Conservation (phyloP, 208 protist genomes). For the Acanthamoeba healyi region DNA sequence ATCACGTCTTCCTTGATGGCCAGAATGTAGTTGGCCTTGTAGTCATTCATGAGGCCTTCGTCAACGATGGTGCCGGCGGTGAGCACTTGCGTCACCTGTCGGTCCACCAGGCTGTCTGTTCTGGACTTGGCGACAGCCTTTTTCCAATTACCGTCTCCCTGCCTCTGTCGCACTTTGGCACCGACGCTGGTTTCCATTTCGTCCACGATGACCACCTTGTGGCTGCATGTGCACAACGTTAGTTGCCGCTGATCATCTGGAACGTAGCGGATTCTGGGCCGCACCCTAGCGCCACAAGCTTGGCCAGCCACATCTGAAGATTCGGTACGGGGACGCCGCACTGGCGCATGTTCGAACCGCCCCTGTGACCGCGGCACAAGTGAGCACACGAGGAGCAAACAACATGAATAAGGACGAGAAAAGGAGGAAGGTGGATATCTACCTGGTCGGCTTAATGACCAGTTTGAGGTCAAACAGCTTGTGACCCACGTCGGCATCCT, state of each 20-base stretch:
- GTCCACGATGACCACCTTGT: constrained; percentile 87
- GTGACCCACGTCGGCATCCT: constrained; percentile 85
- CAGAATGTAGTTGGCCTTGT: constrained; percentile 80
- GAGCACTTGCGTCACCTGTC: constrained; percentile 33
- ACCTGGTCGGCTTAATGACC: constrained; percentile 59
- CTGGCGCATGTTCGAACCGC: constrained; percentile 87
- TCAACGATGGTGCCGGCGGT: constrained; percentile 86
- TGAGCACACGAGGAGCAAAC: neutral
- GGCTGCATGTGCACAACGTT: neutral
- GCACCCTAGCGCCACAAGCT: constrained; percentile 81
- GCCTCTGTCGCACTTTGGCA: constrained; percentile 52
- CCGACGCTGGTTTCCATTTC: constrained; percentile 82
- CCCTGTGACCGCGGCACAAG: constrained; percentile 8
- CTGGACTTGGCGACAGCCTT: neutral
- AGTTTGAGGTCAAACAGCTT: constrained; percentile 84
- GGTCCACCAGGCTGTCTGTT: constrained; percentile 20
- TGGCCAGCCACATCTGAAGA: constrained; percentile 81
- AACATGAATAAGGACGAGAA: neutral
- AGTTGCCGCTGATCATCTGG: neutral
- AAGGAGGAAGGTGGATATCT: neutral
- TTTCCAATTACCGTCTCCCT: constrained; percentile 43
- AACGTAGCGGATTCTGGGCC: neutral
- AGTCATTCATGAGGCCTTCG: constrained; percentile 79
- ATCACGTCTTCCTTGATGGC: constrained; percentile 78
- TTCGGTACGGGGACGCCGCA: constrained; percentile 82